Base-by-base conservation (phyloP, 371 early-diverging fungal genomes). In the Mucor indicus region DNA sequence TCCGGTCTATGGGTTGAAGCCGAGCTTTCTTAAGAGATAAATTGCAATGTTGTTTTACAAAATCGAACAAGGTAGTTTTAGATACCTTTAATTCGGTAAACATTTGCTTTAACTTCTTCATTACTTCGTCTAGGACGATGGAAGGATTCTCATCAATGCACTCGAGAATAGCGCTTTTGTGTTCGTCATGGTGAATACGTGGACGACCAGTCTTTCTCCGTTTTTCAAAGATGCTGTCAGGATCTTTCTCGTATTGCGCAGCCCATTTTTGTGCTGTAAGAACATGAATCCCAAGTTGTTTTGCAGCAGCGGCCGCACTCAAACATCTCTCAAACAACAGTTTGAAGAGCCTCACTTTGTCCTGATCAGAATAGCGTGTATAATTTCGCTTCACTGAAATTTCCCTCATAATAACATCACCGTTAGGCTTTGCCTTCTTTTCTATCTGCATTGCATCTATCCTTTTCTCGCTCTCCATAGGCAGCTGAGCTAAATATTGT, bases 41-140 rank as follows among this genome's bases (percentile, higher is more conserved):
- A 40, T 39, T 53, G 53, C 53, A 52, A 45, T 53, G 44, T 31
- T 38, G 1, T 45, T 45, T 45, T 53, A 46, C 39, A 46, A 53
- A 46, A 53, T 46, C 47, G 21, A 40, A 45, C 44, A 44, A 52
- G n/a, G 40, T 52, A 39, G 22, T 52, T 52, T 52, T 52, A 23
- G 39, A 38, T 52, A 52, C 45, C 44, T 52, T 39, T 38, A 52
- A 31, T 52, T 50, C 50, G 30, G 35, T 50, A n/a, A 42, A 42
- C 24, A 36, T 27, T 50, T 50, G 43, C 12, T 27, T 22, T 42
- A 50, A 42, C 25, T 36, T 21, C 35, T 50, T 50, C 50, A 50
- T 38, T 30, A 51, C 21, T 17, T 51, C 10, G 12, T 51, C 44
- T 9, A 44, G 16, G 38, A 44, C 51, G 23, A 44, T 19, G 1